Base-by-base conservation (phyloP, 148 eudicot species). In the Hydrangea macrophylla region DNA sequence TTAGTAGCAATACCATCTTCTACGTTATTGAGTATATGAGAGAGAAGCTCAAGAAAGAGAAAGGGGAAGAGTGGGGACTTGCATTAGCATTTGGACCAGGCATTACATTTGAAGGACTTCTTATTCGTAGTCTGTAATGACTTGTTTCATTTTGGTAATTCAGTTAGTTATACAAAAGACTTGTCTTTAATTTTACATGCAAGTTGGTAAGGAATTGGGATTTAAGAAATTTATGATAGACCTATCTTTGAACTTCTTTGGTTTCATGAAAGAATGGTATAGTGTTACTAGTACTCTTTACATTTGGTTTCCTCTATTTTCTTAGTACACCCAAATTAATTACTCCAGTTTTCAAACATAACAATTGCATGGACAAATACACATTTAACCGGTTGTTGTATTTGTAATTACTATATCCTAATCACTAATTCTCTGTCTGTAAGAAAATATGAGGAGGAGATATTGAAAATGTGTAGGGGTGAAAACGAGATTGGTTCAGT, bases 11-110 rank as follows among this genome's bases (percentile, higher is more conserved):
- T 45, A 89, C 95, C 3, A 79, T 89, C 3, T 80, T 89, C 13
- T 89, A 89, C 69, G 95, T 89, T 36, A 80, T 89, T 87, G 95
- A 89, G 58, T 76, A 84, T 48, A 86, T 86, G 88, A 84, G 85
- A 60, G 80, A 80, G 48, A 82, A 80, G 76, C 60, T 89, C 71
- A 73, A 69, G 79, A 78, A 62, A 48, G 64, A 37, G 4, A 62
- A 73, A 18, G 81, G 76, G 0, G 88, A 89, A 67, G 95, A 89
- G 50, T 89, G 95, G 95, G 95, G 95, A 12, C 82, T 89, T 72
- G 95, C 84, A 39, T 64, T 89, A 31, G 95, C 95, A n/a, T 89
- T 89, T 53, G 95, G 95, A 2, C 95, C 95, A 6, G 95, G 95
- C 3, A 89, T 89, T 62, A 89, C 95, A 13, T 89, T 89, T 55